These are phyloP conservation scores for Coemansia sp. DNA, from an alignment of 192 early-diverging fungal species.

Conservation along the genomic window DNA sequence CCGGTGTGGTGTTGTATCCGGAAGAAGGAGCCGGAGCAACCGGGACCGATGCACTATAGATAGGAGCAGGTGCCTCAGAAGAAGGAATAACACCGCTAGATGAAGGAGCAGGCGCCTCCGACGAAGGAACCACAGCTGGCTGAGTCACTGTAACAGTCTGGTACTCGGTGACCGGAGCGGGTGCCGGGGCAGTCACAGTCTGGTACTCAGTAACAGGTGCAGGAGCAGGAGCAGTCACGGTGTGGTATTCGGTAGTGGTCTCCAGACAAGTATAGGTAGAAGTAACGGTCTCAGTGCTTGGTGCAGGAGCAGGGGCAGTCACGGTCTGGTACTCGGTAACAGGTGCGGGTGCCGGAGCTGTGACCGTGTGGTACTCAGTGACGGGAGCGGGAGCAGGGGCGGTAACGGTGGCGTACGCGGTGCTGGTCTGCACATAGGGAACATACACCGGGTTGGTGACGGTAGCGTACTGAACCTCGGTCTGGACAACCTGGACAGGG, in stretches of 20 bases:
- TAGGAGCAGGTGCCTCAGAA: constrained; percentile 18
- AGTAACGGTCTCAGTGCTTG: constrained; percentile 4
- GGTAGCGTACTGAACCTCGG: constrained; percentile 43
- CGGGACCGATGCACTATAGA: constrained; percentile 20
- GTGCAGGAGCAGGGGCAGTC: constrained; percentile 9
- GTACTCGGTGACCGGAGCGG: constrained; percentile 31
- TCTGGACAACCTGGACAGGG: constrained; percentile 29
- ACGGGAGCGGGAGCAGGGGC: constrained; percentile 29
- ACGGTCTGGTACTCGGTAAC: constrained; percentile 19
- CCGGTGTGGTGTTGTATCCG: not conserved
- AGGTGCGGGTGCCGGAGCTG: constrained; percentile 29
- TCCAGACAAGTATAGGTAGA: not conserved
- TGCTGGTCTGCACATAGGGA: constrained; percentile 53
- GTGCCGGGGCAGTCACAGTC: constrained; percentile 30
- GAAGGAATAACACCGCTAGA: constrained; percentile 19
- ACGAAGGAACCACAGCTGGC: constrained; percentile 18
- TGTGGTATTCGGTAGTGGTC: constrained; percentile 9
- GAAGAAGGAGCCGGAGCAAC: constrained; percentile 9
- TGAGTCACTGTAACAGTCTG: constrained; percentile 19
- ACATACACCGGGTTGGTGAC: constrained; percentile 52
- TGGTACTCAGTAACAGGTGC: constrained; percentile 17
- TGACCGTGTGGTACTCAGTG: constrained; percentile 21
- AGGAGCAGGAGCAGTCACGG: constrained; percentile 18
- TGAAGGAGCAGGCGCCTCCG: constrained; percentile 19
- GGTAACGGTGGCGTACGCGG: constrained; percentile 27